Evolutionary conservation across 2,329 filamentous ascomycete genomes (phyloP).

Genomic region (Hortaea werneckii): DNA sequence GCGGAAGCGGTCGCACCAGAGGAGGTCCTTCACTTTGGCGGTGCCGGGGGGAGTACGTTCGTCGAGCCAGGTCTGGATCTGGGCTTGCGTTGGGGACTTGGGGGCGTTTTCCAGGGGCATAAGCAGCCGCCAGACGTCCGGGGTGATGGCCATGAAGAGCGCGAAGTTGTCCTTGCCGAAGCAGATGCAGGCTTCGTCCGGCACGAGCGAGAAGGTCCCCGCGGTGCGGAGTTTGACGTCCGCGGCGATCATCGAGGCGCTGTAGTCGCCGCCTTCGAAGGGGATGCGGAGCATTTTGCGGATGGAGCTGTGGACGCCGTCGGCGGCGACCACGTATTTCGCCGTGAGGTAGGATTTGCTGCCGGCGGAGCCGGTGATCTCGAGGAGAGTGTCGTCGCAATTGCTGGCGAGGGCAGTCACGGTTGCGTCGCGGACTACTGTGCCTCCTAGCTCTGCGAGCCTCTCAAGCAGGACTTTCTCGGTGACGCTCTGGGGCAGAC

Average conservation of each 20-base stretch:
- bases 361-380: neutral
- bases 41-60: conserved; percentile 1
- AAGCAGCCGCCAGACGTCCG: neutral
- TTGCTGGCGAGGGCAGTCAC: neutral
- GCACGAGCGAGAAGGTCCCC: neutral
- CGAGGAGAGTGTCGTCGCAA: neutral
- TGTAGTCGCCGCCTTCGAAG: conserved; percentile 41
- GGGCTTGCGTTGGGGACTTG: neutral
- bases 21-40: neutral
- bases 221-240: conserved; percentile 21
- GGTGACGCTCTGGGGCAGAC: neutral
- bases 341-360: neutral
- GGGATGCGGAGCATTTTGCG: conserved; percentile 32
- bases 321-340: conserved; percentile 28
- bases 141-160: conserved; percentile 1
- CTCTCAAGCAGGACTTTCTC: neutral
- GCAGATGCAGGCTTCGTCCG: neutral
- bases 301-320: conserved; percentile 41
- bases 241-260: conserved; percentile 43
- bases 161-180: neutral
- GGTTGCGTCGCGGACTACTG: neutral
- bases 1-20: conserved; percentile 3
- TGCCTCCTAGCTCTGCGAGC: neutral
- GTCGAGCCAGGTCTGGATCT: neutral
- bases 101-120: neutral